These are phyloP conservation scores for Saccharomyces pastorianus DNA, from an alignment of 1,139 yeast species.

Conservation along the genomic window DNA sequence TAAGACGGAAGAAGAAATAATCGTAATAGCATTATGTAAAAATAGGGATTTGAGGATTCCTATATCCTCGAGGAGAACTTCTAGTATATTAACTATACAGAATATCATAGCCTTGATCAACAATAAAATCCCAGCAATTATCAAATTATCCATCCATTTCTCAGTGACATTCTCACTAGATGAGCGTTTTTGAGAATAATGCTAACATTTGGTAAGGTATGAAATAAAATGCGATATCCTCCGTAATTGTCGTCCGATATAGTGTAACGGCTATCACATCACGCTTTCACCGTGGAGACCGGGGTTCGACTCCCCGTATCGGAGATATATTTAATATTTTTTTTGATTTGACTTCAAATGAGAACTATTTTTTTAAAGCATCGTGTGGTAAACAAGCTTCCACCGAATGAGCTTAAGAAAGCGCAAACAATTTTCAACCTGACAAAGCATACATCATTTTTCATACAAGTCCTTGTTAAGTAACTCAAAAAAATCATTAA, in stretches of 20 bases:
- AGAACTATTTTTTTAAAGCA: background rate
- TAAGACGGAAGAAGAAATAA: background rate
- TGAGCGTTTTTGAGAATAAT: too few relatives aligned
- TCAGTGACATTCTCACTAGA: too few relatives aligned
- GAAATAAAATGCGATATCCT: background rate
- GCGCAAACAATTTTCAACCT: background rate
- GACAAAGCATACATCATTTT: background rate
- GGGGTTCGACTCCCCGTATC: slow-evolving; percentile 33
- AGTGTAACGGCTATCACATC: slow-evolving; percentile 33
- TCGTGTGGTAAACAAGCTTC: background rate
- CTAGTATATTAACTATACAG: too few relatives aligned
- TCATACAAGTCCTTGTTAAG: background rate
- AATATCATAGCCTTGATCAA: too few relatives aligned
- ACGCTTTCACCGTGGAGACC: slow-evolving; percentile 33
- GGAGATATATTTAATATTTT: slow-evolving; percentile 16
- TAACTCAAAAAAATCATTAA: background rate
- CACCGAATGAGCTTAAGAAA: background rate
- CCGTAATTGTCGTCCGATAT: slow-evolving; percentile 19
- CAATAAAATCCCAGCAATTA: too few relatives aligned
- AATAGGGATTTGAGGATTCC: background rate
- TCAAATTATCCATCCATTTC: too few relatives aligned
- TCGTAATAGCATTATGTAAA: background rate
- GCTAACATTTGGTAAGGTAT: too few relatives aligned
- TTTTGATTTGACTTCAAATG: background rate
- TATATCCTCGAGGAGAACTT: too few relatives aligned